Evolutionary conservation across 306 rosid species (phyloP), one percentile per base, ranked within the genome.

Genomic region (Acacia confusa): DNA sequence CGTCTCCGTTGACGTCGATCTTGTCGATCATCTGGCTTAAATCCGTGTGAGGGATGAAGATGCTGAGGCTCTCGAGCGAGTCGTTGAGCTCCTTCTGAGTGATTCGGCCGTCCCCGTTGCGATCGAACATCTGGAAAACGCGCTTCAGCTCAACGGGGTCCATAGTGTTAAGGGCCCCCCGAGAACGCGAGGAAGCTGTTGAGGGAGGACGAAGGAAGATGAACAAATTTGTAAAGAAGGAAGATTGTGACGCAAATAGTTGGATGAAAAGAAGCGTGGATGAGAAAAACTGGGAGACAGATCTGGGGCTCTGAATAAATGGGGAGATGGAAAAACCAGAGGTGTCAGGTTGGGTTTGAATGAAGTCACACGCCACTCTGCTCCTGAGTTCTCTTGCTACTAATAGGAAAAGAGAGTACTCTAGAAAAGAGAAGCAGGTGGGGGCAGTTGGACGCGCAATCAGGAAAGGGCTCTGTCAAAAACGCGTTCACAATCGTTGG

Each of bases 71-170:
- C 80, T 84, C 92, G 30, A 92, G 70, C 0, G 97, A 92, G 6
- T 88, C 88, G 14, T 25, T 89, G 1, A 92, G 70, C 72, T 92
- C 97, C 84, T 90, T 72, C 60, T 83, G 84, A 7, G 89, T 83
- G 82, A 92, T 92, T 3, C 84, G 75, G 4, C 97, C 97, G 22
- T 92, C 97, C 4, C 97, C 92, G 40, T 92, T 87, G 7, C 82
- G 75, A 63, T 92, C 97, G 43, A 92, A 92, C 90, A 92, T 83
- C 67, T 87, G 89, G 78, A 92, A 92, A 9, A 92, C 89, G 1
- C 90, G 88, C 22, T 78, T 71, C 1, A 92, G 81, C 68, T 92
- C 97, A 15, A 66, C 36, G 8, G 77, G 81, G 67, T 87, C 86
- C 94, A 92, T 91, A 41, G 36, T 68, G n/a, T 16, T 24, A 4